Base-by-base conservation (phyloP, 257 asterid genomes). In the Linaria vulgaris region DNA sequence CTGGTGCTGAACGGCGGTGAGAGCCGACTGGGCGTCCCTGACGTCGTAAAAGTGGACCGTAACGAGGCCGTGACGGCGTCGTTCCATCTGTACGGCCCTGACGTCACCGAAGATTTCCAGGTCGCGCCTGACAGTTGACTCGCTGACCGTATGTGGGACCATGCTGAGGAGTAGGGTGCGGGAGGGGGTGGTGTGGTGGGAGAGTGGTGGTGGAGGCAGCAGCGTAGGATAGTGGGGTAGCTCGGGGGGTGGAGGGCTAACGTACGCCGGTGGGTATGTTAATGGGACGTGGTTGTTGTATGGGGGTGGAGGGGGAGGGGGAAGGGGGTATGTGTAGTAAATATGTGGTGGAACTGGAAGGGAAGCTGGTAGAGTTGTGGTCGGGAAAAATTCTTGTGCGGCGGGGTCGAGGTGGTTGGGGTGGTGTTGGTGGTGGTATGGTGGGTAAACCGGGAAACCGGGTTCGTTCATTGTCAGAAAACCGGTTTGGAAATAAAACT, bases 61-160 rank as follows among this genome's bases (percentile, higher is more conserved):
- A 70, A 94, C 86, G 43, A 85, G 24, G 45, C 97, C 99, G 30
- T 87, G 96, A 4, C 91, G 85, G 20, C 95, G 79, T 64, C 90
- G 76, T 50, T 83, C 95, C 99, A 94, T 94, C 79, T 87, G 87
- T 25, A 94, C 99, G 16, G 99, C 94, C 70, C 99, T 46, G 0
- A 94, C 99, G 83, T 94, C 97, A 20, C 99, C 99, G 71, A 94
- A 94, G 4, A 85, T 69, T 38, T 94, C 99, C 62, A 94, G 62
- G 27, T 90, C 97, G 7, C 95, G 77, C 34, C 99, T 78, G 14
- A 94, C 68, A 34, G 82, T 73, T 14, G 99, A 83, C 30, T 94
- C 99, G 62, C 95, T 87, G 48, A 79, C 95, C 59, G 81, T 63
- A 12, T 82, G 5, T 1, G 95, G 90, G 14, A 94, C 88, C 88